Evolutionary conservation across 768 basidiomycete genomes (phyloP), one percentile per base, ranked within the genome.

Genomic region (Lactarius sanguifluus): DNA sequence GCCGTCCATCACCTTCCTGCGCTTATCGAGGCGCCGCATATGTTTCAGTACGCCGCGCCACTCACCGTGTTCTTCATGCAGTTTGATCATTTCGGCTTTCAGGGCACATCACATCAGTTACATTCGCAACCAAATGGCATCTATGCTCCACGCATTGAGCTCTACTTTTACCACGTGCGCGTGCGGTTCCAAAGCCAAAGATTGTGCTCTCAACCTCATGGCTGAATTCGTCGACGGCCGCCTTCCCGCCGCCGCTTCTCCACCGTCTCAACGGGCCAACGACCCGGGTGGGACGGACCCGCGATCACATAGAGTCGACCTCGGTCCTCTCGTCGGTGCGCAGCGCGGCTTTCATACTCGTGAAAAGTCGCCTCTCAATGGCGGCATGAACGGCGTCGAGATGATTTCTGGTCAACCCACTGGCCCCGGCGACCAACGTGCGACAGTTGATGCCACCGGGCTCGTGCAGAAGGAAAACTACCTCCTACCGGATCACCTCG

Each of bases 1-100:
- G 87, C 89, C 1, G 85, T 96, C 0, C 95, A 96, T 76, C 79
- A 81, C 67, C 78, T 94, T 1, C 90, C 86, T n/a, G 86, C 86
- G 9, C 76, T 91, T 59, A 79, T 92, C 64, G 78, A 86, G 71
- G 76, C 82, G 5, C 85, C 87, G 5, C 77, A 81, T 65, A 71
- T 82, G 64, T 86, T 87, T 71, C 79, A 82, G 88, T 88, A 75
- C 77, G 66, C 30, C 30, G 84, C 84, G 50, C 40, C 61, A 58
- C 52, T 12, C 41, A 54, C 28, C 12, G 34, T 15, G 13, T 10
- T 55, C 23, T 30, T 40, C n/a, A 30, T n/a, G 32, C 56, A 50
- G 20, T 67, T 43, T 55, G 45, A 59, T 52, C 57, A 58, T 50
- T 32, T 61, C 41, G 23, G 58, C 30, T 59, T 59, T 55, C 71